Evolutionary conservation across 495 filamentous ascomycete species (phyloP).

Genomic region (Beverwykella pulmonaria): DNA sequence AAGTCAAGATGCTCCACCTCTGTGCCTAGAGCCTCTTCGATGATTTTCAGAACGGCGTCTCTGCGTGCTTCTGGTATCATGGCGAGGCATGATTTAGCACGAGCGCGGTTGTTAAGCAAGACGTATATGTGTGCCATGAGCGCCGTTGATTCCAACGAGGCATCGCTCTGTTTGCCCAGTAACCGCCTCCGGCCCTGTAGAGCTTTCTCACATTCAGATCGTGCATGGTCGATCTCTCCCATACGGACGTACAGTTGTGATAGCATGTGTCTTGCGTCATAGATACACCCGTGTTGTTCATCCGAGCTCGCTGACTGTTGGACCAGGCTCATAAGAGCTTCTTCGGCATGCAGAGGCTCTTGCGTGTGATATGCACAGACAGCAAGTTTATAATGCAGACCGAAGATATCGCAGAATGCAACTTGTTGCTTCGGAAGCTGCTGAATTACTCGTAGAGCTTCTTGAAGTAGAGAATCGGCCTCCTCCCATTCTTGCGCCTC

Average conservation of each 20-base stretch:
- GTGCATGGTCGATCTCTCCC: constrained; percentile 29
- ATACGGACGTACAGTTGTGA: constrained; percentile 29
- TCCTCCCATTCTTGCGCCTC: constrained; percentile 42
- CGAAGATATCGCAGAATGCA: constrained; percentile 39
- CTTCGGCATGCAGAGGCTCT: constrained; percentile 38
- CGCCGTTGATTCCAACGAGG: constrained; percentile 33
- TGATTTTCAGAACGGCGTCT: constrained; percentile 19
- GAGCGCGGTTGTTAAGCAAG: constrained; percentile 30
- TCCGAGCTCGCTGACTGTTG: constrained; percentile 32
- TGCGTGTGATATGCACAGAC: constrained; percentile 42
- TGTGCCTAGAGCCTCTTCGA: constrained; percentile 26
- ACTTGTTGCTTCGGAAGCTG: constrained; percentile 40
- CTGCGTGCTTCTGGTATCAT: constrained; percentile 31
- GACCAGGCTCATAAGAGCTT: constrained; percentile 30
- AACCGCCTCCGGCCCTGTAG: constrained; percentile 27
- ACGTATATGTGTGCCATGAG: constrained; percentile 35
- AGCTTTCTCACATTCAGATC: constrained; percentile 32
- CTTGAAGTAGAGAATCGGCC: constrained; percentile 42
- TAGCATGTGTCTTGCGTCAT: constrained; percentile 24
- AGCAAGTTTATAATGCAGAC: constrained; percentile 41
- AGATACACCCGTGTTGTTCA: constrained; percentile 17
- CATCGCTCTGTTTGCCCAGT: constrained; percentile 26
- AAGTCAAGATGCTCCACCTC: constrained; percentile 28
- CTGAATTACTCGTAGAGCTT: constrained; percentile 39
- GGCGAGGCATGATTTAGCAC: constrained; percentile 25